Percentiles rank a stretch among this genome's conserved stretches.
These are phyloP conservation scores for Zygoascus sp. DNA, from an alignment of 1,139 yeast genomes.

Conservation along the genomic window DNA sequence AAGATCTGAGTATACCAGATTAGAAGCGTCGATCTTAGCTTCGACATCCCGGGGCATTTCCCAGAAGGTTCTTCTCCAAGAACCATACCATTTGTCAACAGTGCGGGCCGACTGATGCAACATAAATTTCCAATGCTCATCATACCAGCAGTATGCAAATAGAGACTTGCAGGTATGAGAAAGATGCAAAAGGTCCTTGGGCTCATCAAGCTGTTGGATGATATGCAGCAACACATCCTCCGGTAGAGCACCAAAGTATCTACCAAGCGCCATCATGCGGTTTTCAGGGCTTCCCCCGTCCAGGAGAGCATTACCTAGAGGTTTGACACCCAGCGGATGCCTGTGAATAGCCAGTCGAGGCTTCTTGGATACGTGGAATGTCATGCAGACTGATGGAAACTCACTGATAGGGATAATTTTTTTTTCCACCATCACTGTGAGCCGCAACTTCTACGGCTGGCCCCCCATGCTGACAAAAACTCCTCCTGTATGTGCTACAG, in stretches of 20 bases:
- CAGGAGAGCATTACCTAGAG: conserved; percentile 56
- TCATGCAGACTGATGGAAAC: not conserved
- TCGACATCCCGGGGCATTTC: conserved; percentile 40
- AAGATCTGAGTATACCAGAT: conserved; percentile 48
- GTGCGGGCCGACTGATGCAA: conserved; percentile 30
- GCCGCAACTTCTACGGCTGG: not conserved
- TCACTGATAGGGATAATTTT: not conserved
- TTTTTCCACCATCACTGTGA: not conserved
- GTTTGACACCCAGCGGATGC: conserved; percentile 75
- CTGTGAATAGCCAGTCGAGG: conserved; percentile 10
- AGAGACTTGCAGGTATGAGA: conserved; percentile 60
- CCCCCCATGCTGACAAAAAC: not conserved
- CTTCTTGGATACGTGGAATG: conserved; percentile 1
- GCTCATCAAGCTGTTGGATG: conserved; percentile 41
- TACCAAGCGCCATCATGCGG: conserved; percentile 48
- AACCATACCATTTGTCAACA: conserved; percentile 56
- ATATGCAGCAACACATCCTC: conserved; percentile 45
- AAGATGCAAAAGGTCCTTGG: conserved; percentile 45
- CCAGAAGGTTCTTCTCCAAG: conserved; percentile 68
- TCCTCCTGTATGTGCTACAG: no score
- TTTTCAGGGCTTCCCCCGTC: conserved; percentile 29
- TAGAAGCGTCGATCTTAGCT: conserved; percentile 22
- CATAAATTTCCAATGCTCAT: conserved; percentile 70
- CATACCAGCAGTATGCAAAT: conserved; percentile 68
- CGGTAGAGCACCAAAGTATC: conserved; percentile 43